A percentile compares a stretch with the other conserved stretches of the same genome.
Evolutionary conservation across 305 asterid species (phyloP).

Genomic region (Rubia peregrina): DNA sequence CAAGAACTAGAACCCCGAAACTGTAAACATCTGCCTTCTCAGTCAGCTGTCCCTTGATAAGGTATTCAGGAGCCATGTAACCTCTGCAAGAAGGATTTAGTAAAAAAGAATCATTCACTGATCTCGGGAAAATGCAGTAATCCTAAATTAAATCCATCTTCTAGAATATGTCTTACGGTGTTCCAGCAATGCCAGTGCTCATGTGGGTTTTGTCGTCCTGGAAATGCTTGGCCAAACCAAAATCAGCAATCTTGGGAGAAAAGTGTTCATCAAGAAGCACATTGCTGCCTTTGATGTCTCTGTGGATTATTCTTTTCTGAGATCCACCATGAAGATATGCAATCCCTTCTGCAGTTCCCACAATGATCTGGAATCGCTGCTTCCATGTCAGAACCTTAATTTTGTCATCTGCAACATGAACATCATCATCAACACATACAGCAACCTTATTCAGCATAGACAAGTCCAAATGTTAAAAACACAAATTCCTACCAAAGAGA

Average conservation of each 20-base stretch:
- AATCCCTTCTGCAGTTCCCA: slow-evolving; percentile 85
- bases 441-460: not conserved
- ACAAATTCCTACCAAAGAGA: slow-evolving; percentile 42
- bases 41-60: slow-evolving; percentile 83
- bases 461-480: not conserved
- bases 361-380: slow-evolving; percentile 51
- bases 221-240: slow-evolving; percentile 75
- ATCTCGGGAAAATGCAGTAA: not conserved
- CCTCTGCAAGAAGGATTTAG: slow-evolving; percentile 47
- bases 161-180: slow-evolving; percentile 51
- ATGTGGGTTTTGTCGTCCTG: slow-evolving; percentile 78
- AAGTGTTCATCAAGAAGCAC: slow-evolving; percentile 67
- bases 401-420: slow-evolving; percentile 40
- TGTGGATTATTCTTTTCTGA: slow-evolving; percentile 56
- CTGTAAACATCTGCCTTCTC: slow-evolving; percentile 92
- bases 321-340: slow-evolving; percentile 76
- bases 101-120: not conserved
- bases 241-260: slow-evolving; percentile 74
- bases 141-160: not conserved
- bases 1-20: slow-evolving; percentile 78
- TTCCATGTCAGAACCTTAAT: slow-evolving; percentile 55
- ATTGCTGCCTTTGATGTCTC: slow-evolving; percentile 89
- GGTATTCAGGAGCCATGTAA: slow-evolving; percentile 94
- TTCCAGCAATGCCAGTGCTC: slow-evolving; percentile 92
- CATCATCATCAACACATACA: not conserved